A percentile compares a stretch with the other conserved stretches of the same genome.
These are phyloP conservation scores for Diaporthe capsici DNA, from an alignment of 2,329 filamentous ascomycete genomes.

Conservation along the genomic window DNA sequence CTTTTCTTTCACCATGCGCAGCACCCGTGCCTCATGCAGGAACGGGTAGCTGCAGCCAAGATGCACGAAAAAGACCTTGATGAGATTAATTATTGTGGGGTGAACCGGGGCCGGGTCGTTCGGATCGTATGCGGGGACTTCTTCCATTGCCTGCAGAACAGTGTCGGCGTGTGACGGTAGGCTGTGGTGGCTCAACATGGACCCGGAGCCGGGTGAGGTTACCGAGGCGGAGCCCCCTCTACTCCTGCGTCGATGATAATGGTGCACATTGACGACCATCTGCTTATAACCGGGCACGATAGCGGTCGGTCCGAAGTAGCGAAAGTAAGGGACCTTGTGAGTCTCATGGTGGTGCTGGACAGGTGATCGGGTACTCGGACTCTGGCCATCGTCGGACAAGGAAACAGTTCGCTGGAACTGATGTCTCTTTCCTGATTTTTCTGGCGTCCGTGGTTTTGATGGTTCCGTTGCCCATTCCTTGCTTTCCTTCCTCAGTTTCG, in stretches of 20 bases:
- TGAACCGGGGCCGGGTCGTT: conserved; percentile 79
- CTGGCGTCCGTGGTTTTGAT: conserved; percentile 40
- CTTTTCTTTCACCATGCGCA: conserved; percentile 84
- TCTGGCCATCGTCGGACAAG: conserved; percentile 57
- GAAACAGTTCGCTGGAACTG: conserved; percentile 52
- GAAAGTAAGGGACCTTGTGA: conserved; percentile 86
- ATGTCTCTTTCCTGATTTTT: conserved; percentile 34
- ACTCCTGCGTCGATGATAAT: conserved; percentile 75
- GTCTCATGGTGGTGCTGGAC: conserved; percentile 65
- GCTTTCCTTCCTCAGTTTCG: conserved; percentile 41
- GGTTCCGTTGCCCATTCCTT: conserved; percentile 47
- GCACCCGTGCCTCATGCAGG: conserved; percentile 78
- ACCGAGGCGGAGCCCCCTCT: conserved; percentile 70
- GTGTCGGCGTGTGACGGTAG: conserved; percentile 58
- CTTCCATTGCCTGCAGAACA: conserved; percentile 60
- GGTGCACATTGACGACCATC: conserved; percentile 80
- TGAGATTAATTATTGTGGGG: conserved; percentile 80
- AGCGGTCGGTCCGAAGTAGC: conserved; percentile 91
- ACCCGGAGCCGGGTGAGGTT: conserved; percentile 60
- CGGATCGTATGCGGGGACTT: conserved; percentile 82
- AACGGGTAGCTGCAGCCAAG: conserved; percentile 91
- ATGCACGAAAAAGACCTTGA: conserved; percentile 85
- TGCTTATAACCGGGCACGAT: conserved; percentile 94
- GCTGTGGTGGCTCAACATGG: conserved; percentile 49
- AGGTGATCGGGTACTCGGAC: conserved; percentile 59